These are phyloP conservation scores for Cytospora mali DNA, from an alignment of 2,329 filamentous ascomycete species.

Conservation along the genomic window DNA sequence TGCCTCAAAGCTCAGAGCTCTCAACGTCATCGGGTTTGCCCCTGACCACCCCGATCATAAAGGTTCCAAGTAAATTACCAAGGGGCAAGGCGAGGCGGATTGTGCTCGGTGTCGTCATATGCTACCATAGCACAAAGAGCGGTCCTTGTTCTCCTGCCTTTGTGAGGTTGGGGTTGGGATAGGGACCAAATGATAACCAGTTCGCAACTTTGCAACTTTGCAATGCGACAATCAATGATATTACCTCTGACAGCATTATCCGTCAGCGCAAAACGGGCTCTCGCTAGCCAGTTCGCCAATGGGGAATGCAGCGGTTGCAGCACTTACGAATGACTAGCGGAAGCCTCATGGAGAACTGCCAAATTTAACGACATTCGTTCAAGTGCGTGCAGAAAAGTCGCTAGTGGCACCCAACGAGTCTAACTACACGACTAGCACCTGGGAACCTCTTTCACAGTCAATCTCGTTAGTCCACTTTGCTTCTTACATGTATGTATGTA, in stretches of 20 bases:
- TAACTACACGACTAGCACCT: not conserved
- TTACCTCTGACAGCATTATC: not conserved
- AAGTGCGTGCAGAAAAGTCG: conserved; percentile 5
- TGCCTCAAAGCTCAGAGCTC: not conserved
- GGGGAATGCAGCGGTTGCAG: not conserved
- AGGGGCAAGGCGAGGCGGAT: not conserved
- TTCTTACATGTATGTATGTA: not conserved
- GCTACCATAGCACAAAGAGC: not conserved
- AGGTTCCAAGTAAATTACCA: not conserved
- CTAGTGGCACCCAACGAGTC: not conserved
- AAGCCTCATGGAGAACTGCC: conserved; percentile 1
- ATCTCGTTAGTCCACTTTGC: not conserved
- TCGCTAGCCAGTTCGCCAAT: not conserved
- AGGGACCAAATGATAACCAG: too few relatives aligned
- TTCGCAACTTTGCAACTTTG: not conserved
- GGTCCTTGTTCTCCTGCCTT: not conserved
- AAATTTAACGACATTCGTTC: conserved; percentile 2
- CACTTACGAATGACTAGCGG: not conserved
- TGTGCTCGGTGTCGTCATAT: conserved; percentile 1
- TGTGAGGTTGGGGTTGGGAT: not conserved
- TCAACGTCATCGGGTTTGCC: not conserved
- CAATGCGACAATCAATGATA: not conserved
- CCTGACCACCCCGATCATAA: not conserved
- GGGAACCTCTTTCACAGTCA: conserved; percentile 12
- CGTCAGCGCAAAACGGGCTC: not conserved